Evolutionary conservation across 1,284 basidiomycete species (phyloP), one percentile per base, ranked within the genome.

Genomic region (Puccinia triticina): DNA sequence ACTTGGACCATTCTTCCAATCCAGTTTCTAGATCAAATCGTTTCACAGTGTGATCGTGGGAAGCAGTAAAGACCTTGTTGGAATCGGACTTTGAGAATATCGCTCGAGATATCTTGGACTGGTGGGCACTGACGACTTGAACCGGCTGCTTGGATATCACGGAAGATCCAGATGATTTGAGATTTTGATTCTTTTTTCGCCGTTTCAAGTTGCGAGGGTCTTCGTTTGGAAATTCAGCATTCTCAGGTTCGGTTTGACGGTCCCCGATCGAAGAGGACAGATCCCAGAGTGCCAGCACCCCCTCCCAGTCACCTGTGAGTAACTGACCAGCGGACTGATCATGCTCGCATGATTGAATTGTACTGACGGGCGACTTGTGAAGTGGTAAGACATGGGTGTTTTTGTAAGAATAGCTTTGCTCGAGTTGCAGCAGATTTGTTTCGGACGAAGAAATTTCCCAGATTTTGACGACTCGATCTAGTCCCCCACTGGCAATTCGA

Each of bases 271-370:
- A 87, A 83, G 88, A 88, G 59, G 87, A 86, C 1, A 89, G 83
- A 34, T 85, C 84, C 86, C 89, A 97, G 18, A 96, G 85, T 5
- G 94, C 93, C 76, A 97, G 89, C 26, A 92, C 88, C 5, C 90
- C 89, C 85, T 95, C 94, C 93, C 93, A 94, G 0, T 92, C 92
- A 0, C 92, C 90, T 0, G 92, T 93, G 43, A 95, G 88, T 32
- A 95, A 88, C 81, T 91, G 76, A 34, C 77, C 90, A 34, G 77
- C 43, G 16, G 48, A 50, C 23, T 50, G 61, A 1, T 89, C 88
- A 1, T 91, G 92, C 8, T 61, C 59, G 0, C 89, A 85, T 0
- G 88, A 73, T 84, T 90, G 90, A 55, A 93, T 88, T 3, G 92
- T 93, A 0, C 93, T 93, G 59, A 94, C 90, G 0, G 94, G 91